Base-by-base conservation (phyloP, 768 basidiomycete genomes). In the Lentinus tigrinus region DNA sequence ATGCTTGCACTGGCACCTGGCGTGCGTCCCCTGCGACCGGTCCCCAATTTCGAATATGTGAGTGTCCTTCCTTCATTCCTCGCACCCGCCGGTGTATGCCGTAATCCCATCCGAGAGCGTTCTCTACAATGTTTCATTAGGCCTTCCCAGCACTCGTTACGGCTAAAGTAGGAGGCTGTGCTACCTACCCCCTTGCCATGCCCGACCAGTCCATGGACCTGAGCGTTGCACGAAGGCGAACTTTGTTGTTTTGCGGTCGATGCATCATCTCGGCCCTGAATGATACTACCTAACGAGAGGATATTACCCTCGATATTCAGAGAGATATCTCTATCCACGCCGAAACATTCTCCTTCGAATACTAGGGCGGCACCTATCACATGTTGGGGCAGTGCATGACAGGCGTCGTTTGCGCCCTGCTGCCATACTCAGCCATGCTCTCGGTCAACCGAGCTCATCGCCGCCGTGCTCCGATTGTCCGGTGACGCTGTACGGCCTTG, bases 401-500 rank as follows among this genome's bases (percentile, higher is more conserved):
- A n/a, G 21, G 19, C 27, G 42, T 43, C 47, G 52, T 39, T n/a
- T 52, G 40, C 47, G 52, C 40, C 34, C 52, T 11, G 28, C 26
- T 49, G 36, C 52, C 47, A 43, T 26, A 37, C 44, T 47, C 52
- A 37, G 52, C 50, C 40, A 21, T 43, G 47, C 19, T 23, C 4
- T 37, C 57, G 57, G 27, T 26, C 43, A n/a, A 37, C 43, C 23
- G 50, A 14, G n/a, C 26, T 23, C 10, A 8, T 24, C 14, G 42
- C 14, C 23, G 40, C 11, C 21, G 13, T 8, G 44, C 24, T 28
- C 50, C 55, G 38, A 28, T 44, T 26, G 26, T 24, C 57, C 50
- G 56, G 49, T 10, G 21, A 46, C 43, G 57, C 57, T 58, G 57
- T 58, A 17, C 55, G 19, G 13, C 17, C n/a, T 42, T 14, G 44